Evolutionary conservation across 352 stramenopile species (phyloP).

Genomic region (Pythium dissotocum): DNA sequence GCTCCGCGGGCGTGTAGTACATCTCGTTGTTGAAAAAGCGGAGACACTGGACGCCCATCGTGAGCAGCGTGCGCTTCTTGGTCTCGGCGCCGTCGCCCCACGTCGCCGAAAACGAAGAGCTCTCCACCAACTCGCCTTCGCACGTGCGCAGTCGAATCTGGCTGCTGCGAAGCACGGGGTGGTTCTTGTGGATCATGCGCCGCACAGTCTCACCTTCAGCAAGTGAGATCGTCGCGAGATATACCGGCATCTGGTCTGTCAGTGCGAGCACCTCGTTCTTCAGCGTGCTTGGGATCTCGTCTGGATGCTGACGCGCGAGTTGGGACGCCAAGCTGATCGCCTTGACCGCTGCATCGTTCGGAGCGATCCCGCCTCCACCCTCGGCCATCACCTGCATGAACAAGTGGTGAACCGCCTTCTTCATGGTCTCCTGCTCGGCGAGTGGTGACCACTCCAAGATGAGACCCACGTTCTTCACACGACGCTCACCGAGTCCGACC

Average conservation of each 20-base stretch:
- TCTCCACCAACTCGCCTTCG: constrained; percentile 81
- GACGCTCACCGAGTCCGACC: constrained; percentile 84
- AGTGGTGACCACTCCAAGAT: constrained; percentile 87
- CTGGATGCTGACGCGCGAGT: constrained; percentile 24
- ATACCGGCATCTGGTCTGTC: constrained; percentile 59
- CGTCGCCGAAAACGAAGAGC: constrained; percentile 67
- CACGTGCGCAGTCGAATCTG: constrained; percentile 75
- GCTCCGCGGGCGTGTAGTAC: constrained; percentile 94
- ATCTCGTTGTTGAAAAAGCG: constrained; percentile 99
- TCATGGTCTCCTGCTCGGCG: constrained; percentile 75
- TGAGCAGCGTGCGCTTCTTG: constrained; percentile 34
- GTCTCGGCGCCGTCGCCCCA: constrained; percentile 33
- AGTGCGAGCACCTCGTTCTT: constrained; percentile 44
- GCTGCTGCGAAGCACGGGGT: constrained; percentile 70
- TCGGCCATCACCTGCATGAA: constrained; percentile 55
- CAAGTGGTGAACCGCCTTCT: constrained; percentile 57
- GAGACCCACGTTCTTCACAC: constrained; percentile 88
- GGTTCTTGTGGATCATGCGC: constrained; percentile 93
- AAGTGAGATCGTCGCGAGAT: constrained; percentile 95
- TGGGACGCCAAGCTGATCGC: constrained; percentile 36
- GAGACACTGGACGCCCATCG: constrained; percentile 85
- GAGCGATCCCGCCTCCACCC: constrained; percentile 29
- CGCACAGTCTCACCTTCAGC: constrained; percentile 97
- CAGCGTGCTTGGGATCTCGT: constrained; percentile 31
- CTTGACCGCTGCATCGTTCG: constrained; percentile 76